Base-by-base conservation (phyloP, 495 filamentous ascomycete genomes). In the Lasiosphaeriaceae sp. region DNA sequence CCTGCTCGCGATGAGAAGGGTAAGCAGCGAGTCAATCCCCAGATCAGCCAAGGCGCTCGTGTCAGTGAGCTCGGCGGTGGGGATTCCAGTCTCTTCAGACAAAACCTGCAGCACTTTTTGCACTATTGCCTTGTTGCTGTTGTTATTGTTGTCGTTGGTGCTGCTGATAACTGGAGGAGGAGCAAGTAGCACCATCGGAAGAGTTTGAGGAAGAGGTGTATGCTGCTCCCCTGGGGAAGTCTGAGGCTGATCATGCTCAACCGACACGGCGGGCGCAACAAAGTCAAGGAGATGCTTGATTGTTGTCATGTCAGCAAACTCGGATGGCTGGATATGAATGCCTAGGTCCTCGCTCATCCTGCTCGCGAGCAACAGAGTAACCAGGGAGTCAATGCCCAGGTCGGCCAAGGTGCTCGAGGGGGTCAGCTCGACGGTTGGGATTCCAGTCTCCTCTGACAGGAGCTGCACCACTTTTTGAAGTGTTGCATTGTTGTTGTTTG, bases 51-150 rank as follows among this genome's bases (percentile, higher is more conserved):
- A 67, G 11, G 61, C 56, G n/a, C 50, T 66, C 24, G 31, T 48
- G 12, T 66, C 59, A 0, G 62, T 63, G 5, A 82, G 54, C 17
- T 82, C 78, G 1, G 61, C 56, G 7, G 73, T 22, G 5, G 64
- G 59, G 22, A 83, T 52, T 11, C 72, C 78, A 24, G 67, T 75
- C 58, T 79, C 77, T 14, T 77, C 71, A 1, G 74, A 66, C 20
- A 83, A 70, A 21, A 81, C 76, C 17, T 19, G 6, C 19, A 22
- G 16, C 41, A 16, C 50, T 57, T 26, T 70, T 59, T 3, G 64
- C 66, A 8, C 23, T 20, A n/a, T 37, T 34, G 23, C 47, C 7
- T 46, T 50, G n/a, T n/a, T 34, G 34, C 35, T 23, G 14, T 12
- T 43, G 39, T 12, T 43, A 12, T 11, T 43, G 14, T 4, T 43